Evolutionary conservation across 805 yeast species (phyloP), one percentile per base, ranked within the genome.

Genomic region (Starmerella apis): DNA sequence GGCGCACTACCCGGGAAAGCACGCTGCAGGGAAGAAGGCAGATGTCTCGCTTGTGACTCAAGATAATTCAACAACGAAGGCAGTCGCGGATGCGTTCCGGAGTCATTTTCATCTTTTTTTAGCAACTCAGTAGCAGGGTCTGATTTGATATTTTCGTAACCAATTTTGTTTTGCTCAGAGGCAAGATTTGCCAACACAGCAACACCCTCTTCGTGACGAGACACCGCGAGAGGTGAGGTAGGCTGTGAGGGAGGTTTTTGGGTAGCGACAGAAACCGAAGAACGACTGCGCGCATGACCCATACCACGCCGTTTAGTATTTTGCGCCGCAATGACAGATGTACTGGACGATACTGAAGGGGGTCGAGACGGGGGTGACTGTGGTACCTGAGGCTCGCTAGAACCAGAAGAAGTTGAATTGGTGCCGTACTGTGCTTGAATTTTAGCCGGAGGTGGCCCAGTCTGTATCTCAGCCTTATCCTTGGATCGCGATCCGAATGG

Each of bases 151-250:
- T n/a, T 25, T 24, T 47, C 49, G 19, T 27, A 31, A 7, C 39
- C 25, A 13, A 16, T 43, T 24, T 43, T 43, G 18, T 20, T 22
- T 30, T 58, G 60, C 36, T 55, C 61, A 4, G 54, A 47, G 4
- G 62, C 62, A 49, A 59, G 44, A 10, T 50, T 50, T 8, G 61
- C 61, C n/a, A 59, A 52, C 18, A 59, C 58, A 3, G 60, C 56
- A 3, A 53, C 60, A 20, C 59, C 60, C 41, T 59, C 62, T 20
- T 57, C 58, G 27, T 42, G 50, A 11, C 56, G 53, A 10, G 37
- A 13, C 16, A 23, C 28, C 7, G 46, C 20, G 18, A 27, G 27
- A 14, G 46, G 28, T 18, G 37, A 28, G 4, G 44, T 24, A 19
- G 37, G 37, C 11, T 22, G 37, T 4, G 33, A 25, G 11, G 41